Evolutionary conservation across 768 basidiomycete species (phyloP), one percentile per base, ranked within the genome.

Genomic region (Boletus vermiculosoides): DNA sequence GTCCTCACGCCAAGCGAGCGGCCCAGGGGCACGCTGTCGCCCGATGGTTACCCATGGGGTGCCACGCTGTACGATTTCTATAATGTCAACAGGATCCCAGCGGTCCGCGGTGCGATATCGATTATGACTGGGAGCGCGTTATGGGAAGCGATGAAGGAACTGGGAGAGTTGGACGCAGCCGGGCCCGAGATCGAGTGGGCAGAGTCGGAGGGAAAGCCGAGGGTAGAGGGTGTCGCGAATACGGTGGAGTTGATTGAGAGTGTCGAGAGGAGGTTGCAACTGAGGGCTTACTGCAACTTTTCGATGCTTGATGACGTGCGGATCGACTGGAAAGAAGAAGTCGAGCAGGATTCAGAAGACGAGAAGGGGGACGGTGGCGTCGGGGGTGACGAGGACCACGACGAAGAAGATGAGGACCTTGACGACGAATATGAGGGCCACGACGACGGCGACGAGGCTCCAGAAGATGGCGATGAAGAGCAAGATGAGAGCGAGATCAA

Each of bases 1-100:
- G 6, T 1, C 4, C 28, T 72, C 15, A 1, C 22, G 2, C 42
- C 39, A 2, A 33, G 4, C 10, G 20, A 33, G 5, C 23, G 36
- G 1, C 5, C 16, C 15, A 44, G 3, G 4, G 71, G 71, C 0
- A 73, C 50, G 41, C 7, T 56, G 5, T 63, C 64, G 2, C 64
- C 61, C 0, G 68, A 67, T 12, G 64, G 63, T 0, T 60, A 60
- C 39, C 45, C 56, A 9, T 73, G 71, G 71, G 71, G 59, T 4
- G 69, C 59, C 0, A 72, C 71, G 9, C 50, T 72, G 12, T 67
- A 60, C 34, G 71, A 73, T 36, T 50, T 73, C 36, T 73, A 42
- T 36, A 0, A 22, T 5, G 63, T 69, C 20, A 5, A 20, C 31
- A 50, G 48, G 25, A 0, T 64, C 1, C 69, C 67, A 0, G 0